These are phyloP conservation scores for Angomonas desouzai DNA, from an alignment of 208 protist genomes.

Conservation along the genomic window DNA sequence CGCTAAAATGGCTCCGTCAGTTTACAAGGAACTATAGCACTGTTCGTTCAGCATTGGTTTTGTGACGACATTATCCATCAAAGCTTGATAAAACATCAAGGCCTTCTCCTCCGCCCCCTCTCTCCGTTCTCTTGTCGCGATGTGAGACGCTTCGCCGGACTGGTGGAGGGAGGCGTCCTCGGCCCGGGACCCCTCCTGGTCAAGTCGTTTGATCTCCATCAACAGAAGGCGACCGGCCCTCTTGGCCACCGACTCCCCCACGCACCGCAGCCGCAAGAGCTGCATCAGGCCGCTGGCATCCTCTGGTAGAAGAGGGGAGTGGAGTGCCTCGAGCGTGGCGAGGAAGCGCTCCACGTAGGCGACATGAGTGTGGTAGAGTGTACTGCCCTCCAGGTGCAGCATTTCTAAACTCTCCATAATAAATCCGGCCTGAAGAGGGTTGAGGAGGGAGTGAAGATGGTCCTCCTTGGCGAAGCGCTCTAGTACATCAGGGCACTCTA, in stretches of 20 bases:
- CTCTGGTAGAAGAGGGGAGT: constrained; percentile 15
- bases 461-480: not conserved
- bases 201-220: constrained; percentile 28
- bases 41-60: not conserved
- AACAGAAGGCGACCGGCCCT: constrained; percentile 30
- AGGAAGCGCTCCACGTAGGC: constrained; percentile 12
- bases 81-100: constrained; percentile 30
- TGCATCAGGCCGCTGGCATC: constrained; percentile 26
- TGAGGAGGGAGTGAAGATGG: constrained; percentile 34
- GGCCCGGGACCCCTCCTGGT: constrained; percentile 14
- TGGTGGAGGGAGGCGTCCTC: not conserved
- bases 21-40: not conserved
- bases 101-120: constrained; percentile 26
- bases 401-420: constrained; percentile 40
- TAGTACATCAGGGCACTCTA: not conserved
- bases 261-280: constrained; percentile 21
- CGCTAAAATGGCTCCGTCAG: too few species aligned
- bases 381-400: constrained; percentile 17
- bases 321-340: constrained; percentile 9
- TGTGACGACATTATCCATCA: not conserved
- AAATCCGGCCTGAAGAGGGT: constrained; percentile 29
- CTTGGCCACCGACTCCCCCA: constrained; percentile 6
- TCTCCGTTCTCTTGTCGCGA: constrained; percentile 19
- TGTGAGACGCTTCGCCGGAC: constrained; percentile 39
- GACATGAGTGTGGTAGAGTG: constrained; percentile 10